Conservation (phyloP, 1,284 basidiomycete genomes). For the Papiliotrema laurentii region DNA sequence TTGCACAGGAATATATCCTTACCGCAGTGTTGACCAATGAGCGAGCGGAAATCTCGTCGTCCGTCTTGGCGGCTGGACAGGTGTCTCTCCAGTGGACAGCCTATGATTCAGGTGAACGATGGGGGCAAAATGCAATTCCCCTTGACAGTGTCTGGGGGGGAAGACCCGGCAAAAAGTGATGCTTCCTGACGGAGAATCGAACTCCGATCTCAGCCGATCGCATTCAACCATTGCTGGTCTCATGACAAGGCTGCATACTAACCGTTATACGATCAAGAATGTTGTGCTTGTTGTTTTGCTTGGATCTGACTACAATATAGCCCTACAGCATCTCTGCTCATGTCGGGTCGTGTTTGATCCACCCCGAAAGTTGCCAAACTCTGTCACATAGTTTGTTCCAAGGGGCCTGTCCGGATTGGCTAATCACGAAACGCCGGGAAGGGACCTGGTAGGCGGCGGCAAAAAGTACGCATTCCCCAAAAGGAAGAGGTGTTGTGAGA, state of each 20-base stretch:
- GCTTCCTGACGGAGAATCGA: slow-evolving; percentile 31
- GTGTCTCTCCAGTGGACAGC: no score
- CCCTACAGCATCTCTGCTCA: background rate
- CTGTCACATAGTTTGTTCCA: background rate
- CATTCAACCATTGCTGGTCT: background rate
- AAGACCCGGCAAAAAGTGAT: no score
- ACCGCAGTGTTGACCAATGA: background rate
- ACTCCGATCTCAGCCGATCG: slow-evolving; percentile 18
- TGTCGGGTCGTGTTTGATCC: background rate
- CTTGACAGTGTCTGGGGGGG: no score
- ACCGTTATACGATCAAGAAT: slow-evolving; percentile 33
- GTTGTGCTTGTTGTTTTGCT: no score
- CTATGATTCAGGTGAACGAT: no score
- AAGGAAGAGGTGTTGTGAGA: background rate
- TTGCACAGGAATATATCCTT: background rate
- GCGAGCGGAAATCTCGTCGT: no score
- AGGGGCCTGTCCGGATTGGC: no score
- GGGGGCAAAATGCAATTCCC: no score
- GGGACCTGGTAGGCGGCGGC: no score
- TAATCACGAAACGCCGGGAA: no score
- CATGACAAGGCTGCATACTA: slow-evolving; percentile 37
- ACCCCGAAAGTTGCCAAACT: background rate
- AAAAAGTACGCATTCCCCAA: background rate
- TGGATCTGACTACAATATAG: no score
- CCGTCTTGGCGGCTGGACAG: no score